Base-by-base conservation (phyloP, 1,284 basidiomycete species). In the Ganoderma leucocontextum region DNA sequence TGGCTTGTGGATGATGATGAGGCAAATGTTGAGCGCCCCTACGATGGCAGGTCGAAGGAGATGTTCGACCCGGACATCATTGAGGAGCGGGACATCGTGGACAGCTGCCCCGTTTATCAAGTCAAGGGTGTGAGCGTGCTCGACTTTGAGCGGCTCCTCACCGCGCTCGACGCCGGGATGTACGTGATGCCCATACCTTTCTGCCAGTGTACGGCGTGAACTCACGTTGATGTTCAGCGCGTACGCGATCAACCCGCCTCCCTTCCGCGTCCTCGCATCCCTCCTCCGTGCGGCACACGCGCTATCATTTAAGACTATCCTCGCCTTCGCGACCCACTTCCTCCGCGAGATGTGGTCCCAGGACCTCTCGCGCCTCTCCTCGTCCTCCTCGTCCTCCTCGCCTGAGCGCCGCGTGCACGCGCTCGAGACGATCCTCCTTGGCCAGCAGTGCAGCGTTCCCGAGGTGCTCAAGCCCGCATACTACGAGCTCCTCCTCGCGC, bases 131-230 rank as follows among this genome's bases (percentile, higher is more conserved):
- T 79, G 4, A 70, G 66, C 2, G 74, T 77, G 39, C 66, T 73
- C 0, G 81, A 83, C 64, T 84, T 84, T 64, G 80, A 77, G 60
- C 66, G 68, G 15, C 69, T 84, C 19, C 69, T 84, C 17, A 71
- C 66, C 1, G 79, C 80, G 1, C 73, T 82, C 70, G 80, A 83
- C 22, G 75, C 76, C 22, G 77, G 75, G 4, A 79, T 83, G 82
- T 83, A 70, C 35, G 82, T 75, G 42, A 25, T 25, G 25, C 9
- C 10, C 5, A 6, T 58, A 59, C 29, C 17, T 55, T 57, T 8
- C 44, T 52, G 10, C 41, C 17, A 9, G 41, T 41, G 4, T 22
- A 13, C 35, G 55, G n/a, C 10, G 10, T 35, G 8, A 33, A 13
- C 12, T 61, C 9, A 42, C 22, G 35, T 25, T 35, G 15, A 47